phyloP scores from a whole-genome alignment of 169 alveolate species.

The Eimeria sp. region DNA sequence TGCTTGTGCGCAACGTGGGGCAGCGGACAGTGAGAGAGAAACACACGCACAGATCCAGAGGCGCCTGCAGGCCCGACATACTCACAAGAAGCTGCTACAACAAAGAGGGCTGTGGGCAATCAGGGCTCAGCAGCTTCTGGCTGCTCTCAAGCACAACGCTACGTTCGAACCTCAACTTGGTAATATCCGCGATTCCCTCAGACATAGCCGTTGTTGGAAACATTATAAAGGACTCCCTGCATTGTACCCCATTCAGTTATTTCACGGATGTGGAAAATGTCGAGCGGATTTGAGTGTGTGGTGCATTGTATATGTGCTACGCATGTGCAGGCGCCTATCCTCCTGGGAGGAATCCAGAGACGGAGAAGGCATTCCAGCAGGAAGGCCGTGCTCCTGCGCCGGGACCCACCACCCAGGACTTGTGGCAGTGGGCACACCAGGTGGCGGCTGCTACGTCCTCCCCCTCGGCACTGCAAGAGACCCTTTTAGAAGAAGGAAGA shows the following conservation, averaged over 20 bases:
- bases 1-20: slow-evolving; percentile 24
- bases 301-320: neutral
- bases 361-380: neutral
- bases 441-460: slow-evolving; percentile 68
- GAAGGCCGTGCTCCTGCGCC: neutral
- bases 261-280: neutral
- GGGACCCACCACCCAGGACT: neutral
- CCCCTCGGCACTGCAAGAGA: slow-evolving; percentile 19
- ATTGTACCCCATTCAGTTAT: neutral
- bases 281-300: neutral
- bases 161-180: neutral
- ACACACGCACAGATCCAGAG: slow-evolving; percentile 27
- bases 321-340: slow-evolving; percentile 7
- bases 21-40: slow-evolving; percentile 13
- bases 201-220: neutral
- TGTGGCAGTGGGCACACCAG: slow-evolving; percentile 30
- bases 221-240: neutral
- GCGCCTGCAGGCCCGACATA: slow-evolving; percentile 52
- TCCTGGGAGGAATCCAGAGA: neutral
- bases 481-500: slow-evolving; percentile 28
- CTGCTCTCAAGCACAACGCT: slow-evolving; percentile 52
- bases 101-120: slow-evolving; percentile 43
- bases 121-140: slow-evolving; percentile 71
- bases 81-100: slow-evolving; percentile 10
- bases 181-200: neutral